Evolutionary conservation across 805 yeast genomes (phyloP), one percentile per base, ranked within the genome.

Genomic region (Vanderwaltozyma verrucispora): DNA sequence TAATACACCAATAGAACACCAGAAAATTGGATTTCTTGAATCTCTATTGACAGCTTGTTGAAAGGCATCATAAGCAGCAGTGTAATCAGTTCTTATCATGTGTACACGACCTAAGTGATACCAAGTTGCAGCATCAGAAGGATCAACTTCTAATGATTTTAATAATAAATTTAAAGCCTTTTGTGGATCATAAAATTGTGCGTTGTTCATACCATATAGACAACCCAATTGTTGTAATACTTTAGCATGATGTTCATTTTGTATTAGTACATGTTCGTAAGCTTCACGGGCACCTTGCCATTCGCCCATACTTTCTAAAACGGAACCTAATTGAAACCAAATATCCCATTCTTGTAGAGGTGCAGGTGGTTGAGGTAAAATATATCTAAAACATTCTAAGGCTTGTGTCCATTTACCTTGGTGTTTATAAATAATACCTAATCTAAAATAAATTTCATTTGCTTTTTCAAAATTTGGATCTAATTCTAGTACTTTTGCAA

Each of bases 21-120:
- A 92, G 68, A 92, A 92, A 1, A 96, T 92, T 40, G 98, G 97
- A 60, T 92, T 92, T 59, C 96, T 74, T 28, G 94, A 81, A 61
- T 92, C 97, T 45, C 96, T 74, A 60, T 92, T 92, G 41, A 92
- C 98, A 11, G 97, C 97, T 59, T 88, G 96, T 65, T 92, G 98
- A 74, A 89, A 92, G 0, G 96, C 94, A 56, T 92, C 97, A 62
- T 89, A 92, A 2, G 98, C 97, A 35, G 92, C 87, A 42, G 92
- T 81, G 65, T 87, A 92, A 60, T 89, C 95, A 47, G 84, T 87
- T 53, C 89, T 76, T 28, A 95, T 80, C 97, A 92, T 89, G 66
- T 89, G 94, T 45, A 94, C 94, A 48, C 97, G 76, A 35, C 98
- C 98, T 34, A 92, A 63, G 59, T 92, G 84, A 63, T 92, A 92